These are phyloP conservation scores for Neurospora terricola DNA, from an alignment of 495 filamentous ascomycete genomes.

Conservation along the genomic window DNA sequence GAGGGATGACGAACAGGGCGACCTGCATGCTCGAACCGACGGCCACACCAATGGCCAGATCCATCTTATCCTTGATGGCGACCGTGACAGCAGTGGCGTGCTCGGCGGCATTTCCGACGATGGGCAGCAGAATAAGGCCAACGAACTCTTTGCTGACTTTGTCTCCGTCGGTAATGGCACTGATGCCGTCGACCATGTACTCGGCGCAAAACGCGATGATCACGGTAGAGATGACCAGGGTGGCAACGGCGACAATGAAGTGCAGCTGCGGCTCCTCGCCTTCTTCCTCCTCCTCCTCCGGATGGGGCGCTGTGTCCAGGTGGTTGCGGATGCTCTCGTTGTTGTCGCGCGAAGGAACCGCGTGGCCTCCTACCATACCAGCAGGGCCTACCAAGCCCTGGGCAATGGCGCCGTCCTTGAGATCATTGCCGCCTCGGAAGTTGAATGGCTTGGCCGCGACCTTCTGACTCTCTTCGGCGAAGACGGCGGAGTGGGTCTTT, in stretches of 20 bases:
- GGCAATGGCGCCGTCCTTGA: constrained; percentile 47
- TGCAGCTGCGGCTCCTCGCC: constrained; percentile 62
- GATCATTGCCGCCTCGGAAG: constrained; percentile 11
- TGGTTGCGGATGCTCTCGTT: constrained; percentile 24
- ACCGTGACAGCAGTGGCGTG: constrained; percentile 83
- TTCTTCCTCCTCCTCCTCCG: constrained; percentile 33
- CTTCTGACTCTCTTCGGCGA: constrained; percentile 65
- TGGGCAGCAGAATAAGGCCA: constrained; percentile 76
- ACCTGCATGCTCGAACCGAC: constrained; percentile 85
- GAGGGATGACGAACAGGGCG: constrained; percentile 66
- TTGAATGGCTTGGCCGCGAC: constrained; percentile 39
- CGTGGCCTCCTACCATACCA: constrained; percentile 32
- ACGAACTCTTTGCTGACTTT: constrained; percentile 65
- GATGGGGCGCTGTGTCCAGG: constrained; percentile 4
- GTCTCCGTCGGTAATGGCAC: constrained; percentile 49
- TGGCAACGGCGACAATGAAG: constrained; percentile 56
- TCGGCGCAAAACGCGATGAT: constrained; percentile 84
- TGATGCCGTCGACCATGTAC: constrained; percentile 77
- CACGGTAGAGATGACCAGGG: constrained; percentile 60
- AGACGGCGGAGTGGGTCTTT: constrained; percentile 63
- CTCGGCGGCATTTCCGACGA: constrained; percentile 83
- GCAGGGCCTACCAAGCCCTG: constrained; percentile 54
- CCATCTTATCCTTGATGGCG: constrained; percentile 86
- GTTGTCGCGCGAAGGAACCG: constrained; percentile 23
- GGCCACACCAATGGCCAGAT: constrained; percentile 74